phyloP scores from a whole-genome alignment of 805 yeast genomes.

The Suhomyces sp. region DNA sequence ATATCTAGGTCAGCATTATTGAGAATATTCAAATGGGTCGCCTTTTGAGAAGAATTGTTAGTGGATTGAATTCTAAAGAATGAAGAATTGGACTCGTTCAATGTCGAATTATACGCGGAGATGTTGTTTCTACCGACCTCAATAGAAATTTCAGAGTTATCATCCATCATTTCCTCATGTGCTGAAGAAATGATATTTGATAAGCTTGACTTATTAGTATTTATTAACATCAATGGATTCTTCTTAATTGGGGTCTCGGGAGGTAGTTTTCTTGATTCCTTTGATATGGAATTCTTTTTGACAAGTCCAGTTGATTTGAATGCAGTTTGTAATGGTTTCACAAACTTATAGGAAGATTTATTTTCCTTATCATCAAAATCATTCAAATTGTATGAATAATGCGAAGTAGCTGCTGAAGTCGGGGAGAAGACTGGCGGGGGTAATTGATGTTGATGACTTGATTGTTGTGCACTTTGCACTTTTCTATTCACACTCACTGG shows the following conservation, averaged over 20 bases:
- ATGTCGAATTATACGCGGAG: slow-evolving; percentile 17
- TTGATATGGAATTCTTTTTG: slow-evolving; percentile 42
- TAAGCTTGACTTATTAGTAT: slow-evolving; percentile 20
- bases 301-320: slow-evolving; percentile 73
- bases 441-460: slow-evolving; percentile 2
- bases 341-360: slow-evolving; percentile 54
- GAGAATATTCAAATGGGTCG: slow-evolving; percentile 6
- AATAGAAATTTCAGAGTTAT: slow-evolving; percentile 32
- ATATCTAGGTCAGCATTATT: slow-evolving; percentile 19
- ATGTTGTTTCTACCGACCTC: slow-evolving; percentile 39
- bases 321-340: slow-evolving; percentile 83
- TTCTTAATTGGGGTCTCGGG: slow-evolving; percentile 47
- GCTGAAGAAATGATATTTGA: slow-evolving; percentile 19
- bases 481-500: slow-evolving; percentile 2
- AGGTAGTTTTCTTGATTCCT: slow-evolving; percentile 29
- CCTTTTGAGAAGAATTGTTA: slow-evolving; percentile 13
- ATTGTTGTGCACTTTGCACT: slow-evolving; percentile 1
- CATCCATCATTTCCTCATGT: slow-evolving; percentile 19
- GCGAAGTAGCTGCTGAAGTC: neutral
- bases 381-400: slow-evolving; percentile 1
- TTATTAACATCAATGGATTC: slow-evolving; percentile 38
- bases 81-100: slow-evolving; percentile 33
- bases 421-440: slow-evolving; percentile 1
- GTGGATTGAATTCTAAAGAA: slow-evolving; percentile 30
- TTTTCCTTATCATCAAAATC: slow-evolving; percentile 39